Conservation (phyloP, 164 flowering plant species). For the Berberis thunbergii region DNA sequence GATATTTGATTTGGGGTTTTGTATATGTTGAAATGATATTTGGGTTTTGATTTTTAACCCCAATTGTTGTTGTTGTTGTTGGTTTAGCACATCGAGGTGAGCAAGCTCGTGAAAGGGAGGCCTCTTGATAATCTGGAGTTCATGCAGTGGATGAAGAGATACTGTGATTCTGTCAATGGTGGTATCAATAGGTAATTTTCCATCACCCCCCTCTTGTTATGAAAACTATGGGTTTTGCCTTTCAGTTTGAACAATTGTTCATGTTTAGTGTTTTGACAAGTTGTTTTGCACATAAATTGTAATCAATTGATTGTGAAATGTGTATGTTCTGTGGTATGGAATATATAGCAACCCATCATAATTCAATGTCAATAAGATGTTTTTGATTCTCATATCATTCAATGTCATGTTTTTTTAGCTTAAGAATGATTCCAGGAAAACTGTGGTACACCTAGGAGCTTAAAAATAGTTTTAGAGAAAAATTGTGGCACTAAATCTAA, state of each 20-base stretch:
- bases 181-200: slow-evolving; percentile 40
- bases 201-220: not conserved
- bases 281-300: not conserved
- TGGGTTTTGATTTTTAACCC: not conserved
- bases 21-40: not conserved
- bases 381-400: not conserved
- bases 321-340: not conserved
- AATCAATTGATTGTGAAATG: not conserved
- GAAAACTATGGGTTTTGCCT: not conserved
- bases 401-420: not conserved
- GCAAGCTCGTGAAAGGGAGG: slow-evolving; percentile 82
- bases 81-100: slow-evolving; percentile 84
- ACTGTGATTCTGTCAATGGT: slow-evolving; percentile 80
- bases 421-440: too few relatives aligned
- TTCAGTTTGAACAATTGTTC: not conserved
- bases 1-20: not conserved
- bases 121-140: slow-evolving; percentile 96
- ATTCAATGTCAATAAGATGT: too few relatives aligned
- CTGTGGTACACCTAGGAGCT: not conserved
- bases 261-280: not conserved
- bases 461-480: not conserved
- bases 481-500: not conserved
- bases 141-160: slow-evolving; percentile 99
- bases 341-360: too few relatives aligned
- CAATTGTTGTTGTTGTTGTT: not conserved